These are phyloP conservation scores for Trichoderma polysporum DNA, from an alignment of 2,329 filamentous ascomycete genomes.

Conservation along the genomic window DNA sequence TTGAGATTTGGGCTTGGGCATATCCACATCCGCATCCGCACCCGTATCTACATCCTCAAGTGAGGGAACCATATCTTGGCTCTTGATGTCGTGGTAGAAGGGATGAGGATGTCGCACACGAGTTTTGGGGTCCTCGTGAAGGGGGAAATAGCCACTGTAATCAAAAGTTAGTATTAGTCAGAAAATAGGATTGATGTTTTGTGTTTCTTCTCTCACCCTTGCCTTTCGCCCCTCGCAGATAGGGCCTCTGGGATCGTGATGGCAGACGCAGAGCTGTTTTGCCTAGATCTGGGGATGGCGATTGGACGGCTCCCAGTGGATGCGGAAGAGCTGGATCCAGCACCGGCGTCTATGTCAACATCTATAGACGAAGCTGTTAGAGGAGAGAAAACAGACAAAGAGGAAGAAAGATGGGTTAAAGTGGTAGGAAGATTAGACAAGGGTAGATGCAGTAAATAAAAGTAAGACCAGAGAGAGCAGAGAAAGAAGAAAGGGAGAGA, in stretches of 20 bases:
- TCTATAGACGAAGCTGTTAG: slow-evolving; percentile 14
- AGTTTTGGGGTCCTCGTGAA: slow-evolving; percentile 54
- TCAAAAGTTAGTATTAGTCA: neutral
- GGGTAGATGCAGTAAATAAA: slow-evolving; percentile 15
- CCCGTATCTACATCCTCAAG: neutral
- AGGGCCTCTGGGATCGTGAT: slow-evolving; percentile 50
- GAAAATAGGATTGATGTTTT: neutral
- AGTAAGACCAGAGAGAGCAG: slow-evolving; percentile 7
- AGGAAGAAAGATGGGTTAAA: neutral
- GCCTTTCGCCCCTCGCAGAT: slow-evolving; percentile 58
- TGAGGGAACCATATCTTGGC: neutral
- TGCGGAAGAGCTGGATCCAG: slow-evolving; percentile 15
- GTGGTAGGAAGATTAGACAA: slow-evolving; percentile 19
- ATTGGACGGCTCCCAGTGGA: slow-evolving; percentile 47
- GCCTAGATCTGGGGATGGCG: slow-evolving; percentile 48
- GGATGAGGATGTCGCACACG: slow-evolving; percentile 52
- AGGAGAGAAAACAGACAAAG: slow-evolving; percentile 17
- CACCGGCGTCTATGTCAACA: neutral
- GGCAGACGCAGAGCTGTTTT: slow-evolving; percentile 40
- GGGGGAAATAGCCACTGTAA: slow-evolving; percentile 58
- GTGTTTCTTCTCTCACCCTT: slow-evolving; percentile 50
- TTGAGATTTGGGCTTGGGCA: neutral
- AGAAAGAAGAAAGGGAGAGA: neutral
- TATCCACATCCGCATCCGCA: neutral
- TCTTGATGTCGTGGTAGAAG: slow-evolving; percentile 40